These are phyloP conservation scores for Yueomyces sinensis DNA, from an alignment of 805 yeast species.

Conservation along the genomic window DNA sequence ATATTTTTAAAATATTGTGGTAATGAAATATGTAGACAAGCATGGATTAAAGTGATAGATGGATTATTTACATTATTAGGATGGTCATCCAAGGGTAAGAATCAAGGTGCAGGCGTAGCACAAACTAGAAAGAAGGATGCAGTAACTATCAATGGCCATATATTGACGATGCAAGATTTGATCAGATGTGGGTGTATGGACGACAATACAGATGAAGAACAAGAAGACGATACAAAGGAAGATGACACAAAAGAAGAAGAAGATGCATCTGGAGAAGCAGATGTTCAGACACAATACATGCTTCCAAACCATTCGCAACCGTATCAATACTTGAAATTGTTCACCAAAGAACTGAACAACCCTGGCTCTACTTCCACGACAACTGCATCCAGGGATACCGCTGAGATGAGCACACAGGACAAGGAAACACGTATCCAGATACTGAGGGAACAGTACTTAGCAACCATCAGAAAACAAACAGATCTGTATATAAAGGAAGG, in stretches of 20 bases:
- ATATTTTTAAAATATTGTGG: conserved; percentile 44
- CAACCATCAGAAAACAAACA: conserved; percentile 38
- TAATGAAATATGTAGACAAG: conserved; percentile 41
- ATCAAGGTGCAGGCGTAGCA: conserved; percentile 9
- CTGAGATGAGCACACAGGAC: conserved; percentile 12
- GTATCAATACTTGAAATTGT: conserved; percentile 48
- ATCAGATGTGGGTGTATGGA: conserved; percentile 29
- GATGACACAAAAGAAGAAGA: conserved; percentile 1
- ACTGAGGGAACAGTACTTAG: conserved; percentile 38
- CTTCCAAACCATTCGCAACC: conserved; percentile 48
- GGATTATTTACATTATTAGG: conserved; percentile 59
- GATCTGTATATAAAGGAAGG: conserved; percentile 48
- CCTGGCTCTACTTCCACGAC: conserved; percentile 9
- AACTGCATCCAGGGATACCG: not conserved
- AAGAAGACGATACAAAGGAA: not conserved
- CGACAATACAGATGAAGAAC: not conserved
- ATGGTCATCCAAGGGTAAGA: conserved; percentile 38
- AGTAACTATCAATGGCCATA: conserved; percentile 17
- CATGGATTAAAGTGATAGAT: conserved; percentile 58
- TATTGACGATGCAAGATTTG: conserved; percentile 30
- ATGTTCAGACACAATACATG: conserved; percentile 28
- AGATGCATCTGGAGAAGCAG: not conserved
- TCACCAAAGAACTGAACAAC: conserved; percentile 28
- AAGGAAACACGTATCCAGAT: conserved; percentile 20
- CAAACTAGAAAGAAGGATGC: conserved; percentile 14